Conservation (phyloP, 2,329 filamentous ascomycete species). For the Botryosphaeria agaves region DNA sequence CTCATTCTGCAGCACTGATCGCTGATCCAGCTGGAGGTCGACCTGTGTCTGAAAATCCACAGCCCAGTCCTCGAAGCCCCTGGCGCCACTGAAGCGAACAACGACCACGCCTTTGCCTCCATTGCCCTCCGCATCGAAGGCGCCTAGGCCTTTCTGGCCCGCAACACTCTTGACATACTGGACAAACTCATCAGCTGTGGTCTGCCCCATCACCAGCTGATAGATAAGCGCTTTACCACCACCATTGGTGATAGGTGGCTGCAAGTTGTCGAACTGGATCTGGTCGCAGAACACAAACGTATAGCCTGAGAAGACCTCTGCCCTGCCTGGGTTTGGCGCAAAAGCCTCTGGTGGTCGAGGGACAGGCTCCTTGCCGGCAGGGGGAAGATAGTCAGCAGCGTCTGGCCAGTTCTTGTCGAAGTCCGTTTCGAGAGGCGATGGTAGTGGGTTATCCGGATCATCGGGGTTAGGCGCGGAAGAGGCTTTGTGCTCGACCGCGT, state of each 20-base stretch:
- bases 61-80: constrained; percentile 45
- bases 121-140: background rate
- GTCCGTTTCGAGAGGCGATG: constrained; percentile 54
- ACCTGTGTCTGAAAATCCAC: constrained; percentile 50
- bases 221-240: constrained; percentile 65
- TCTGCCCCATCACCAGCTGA: constrained; percentile 42
- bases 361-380: constrained; percentile 57
- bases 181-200: constrained; percentile 58
- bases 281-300: constrained; percentile 76
- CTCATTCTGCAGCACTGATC: constrained; percentile 75
- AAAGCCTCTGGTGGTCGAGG: constrained; percentile 52
- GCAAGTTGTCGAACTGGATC: constrained; percentile 57
- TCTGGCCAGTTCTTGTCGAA: constrained; percentile 69
- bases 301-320: constrained; percentile 66
- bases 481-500: constrained; percentile 49
- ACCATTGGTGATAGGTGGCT: constrained; percentile 58
- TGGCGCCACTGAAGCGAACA: constrained; percentile 47
- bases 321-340: constrained; percentile 46
- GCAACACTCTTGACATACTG: constrained; percentile 58
- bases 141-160: constrained; percentile 53
- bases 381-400: constrained; percentile 52
- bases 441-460: constrained; percentile 30
- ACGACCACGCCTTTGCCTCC: constrained; percentile 59
- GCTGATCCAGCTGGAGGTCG: constrained; percentile 57
- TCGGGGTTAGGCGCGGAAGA: constrained; percentile 11